Base-by-base conservation (phyloP, 2,329 filamentous ascomycete species). In the Truncatella angustata region DNA sequence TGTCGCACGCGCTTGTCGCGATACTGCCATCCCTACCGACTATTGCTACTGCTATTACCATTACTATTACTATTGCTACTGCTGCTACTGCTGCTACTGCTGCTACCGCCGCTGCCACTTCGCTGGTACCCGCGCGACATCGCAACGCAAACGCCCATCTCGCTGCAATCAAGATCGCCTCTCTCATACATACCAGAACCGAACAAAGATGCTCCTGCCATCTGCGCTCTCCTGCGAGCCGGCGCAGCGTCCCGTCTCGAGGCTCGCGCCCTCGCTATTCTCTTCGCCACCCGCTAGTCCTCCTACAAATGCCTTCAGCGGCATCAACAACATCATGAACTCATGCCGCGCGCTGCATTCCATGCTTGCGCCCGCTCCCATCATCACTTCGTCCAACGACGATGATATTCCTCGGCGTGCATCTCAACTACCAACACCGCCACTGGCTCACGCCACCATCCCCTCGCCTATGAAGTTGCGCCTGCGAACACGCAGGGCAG, bases 281-380 rank as follows among this genome's bases (percentile, higher is more conserved):
- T 76, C 78, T 56, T 85, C 82, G 49, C 83, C 83, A 46, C 82
- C 82, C 50, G 73, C 81, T 60, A 79, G 79, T 66, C 79, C 81
- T 50, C 76, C 79, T 5, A 70, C 73, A 26, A 75, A 73, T 35
- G 66, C 76, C 20, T 71, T 76, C 54, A 69, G 69, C 48, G 70
- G 78, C 18, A 70, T 84, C 58, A 73, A 72, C 63, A 80, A 79
- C 67, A 76, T 86, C 62, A 78, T 82, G 66, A 76, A 72, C 54
- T 80, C 81, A 43, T 86, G 82, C 64, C 81, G 80, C 65, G 80
- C 78, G 4, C 76, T 86, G 0, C 83, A 86, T 62, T 78, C 78
- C 2, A 79, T 85, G 61, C 74, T 85, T 54, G 68, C 75, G 23
- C 60, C 71, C 4, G 70, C 76, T 12, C 58, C 62, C n/a, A 39